Conservation (phyloP, 2,329 filamentous ascomycete species). For the Trichoderma semiorbis region DNA sequence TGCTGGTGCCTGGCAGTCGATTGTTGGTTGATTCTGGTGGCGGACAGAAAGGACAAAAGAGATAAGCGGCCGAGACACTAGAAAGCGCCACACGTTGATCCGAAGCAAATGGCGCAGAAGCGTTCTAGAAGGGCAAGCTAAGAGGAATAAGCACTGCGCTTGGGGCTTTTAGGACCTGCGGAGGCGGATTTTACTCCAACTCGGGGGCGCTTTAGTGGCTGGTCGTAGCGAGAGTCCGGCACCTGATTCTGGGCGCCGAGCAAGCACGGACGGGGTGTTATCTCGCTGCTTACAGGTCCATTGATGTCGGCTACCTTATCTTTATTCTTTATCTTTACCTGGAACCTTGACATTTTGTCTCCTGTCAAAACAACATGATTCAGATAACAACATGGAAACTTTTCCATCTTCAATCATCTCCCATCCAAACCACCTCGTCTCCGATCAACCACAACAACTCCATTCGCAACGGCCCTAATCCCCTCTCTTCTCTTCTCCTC, state of each 20-base stretch:
- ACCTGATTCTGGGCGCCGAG: not conserved
- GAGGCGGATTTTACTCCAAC: not conserved
- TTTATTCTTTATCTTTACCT: not conserved
- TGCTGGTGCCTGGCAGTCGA: not conserved
- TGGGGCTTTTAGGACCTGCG: not conserved
- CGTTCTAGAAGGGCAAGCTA: constrained; percentile 8
- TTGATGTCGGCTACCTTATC: not conserved
- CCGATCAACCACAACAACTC: not conserved
- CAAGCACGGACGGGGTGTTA: not conserved
- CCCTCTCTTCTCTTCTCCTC: not conserved
- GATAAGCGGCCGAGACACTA: not conserved
- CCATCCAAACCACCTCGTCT: not conserved
- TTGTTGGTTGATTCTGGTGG: not conserved
- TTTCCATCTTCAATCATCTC: not conserved
- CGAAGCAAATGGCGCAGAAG: not conserved
- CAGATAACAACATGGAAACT: not conserved
- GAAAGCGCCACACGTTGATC: not conserved
- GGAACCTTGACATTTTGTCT: not conserved
- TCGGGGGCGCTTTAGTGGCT: not conserved
- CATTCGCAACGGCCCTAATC: not conserved
- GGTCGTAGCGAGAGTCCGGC: not conserved
- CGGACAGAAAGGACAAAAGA: not conserved
- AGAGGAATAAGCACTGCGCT: constrained; percentile 2
- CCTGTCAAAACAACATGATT: not conserved
- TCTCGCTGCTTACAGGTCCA: not conserved